These are phyloP conservation scores for Obelidium mucronatum DNA, from an alignment of 192 early-diverging fungal genomes.

Conservation along the genomic window DNA sequence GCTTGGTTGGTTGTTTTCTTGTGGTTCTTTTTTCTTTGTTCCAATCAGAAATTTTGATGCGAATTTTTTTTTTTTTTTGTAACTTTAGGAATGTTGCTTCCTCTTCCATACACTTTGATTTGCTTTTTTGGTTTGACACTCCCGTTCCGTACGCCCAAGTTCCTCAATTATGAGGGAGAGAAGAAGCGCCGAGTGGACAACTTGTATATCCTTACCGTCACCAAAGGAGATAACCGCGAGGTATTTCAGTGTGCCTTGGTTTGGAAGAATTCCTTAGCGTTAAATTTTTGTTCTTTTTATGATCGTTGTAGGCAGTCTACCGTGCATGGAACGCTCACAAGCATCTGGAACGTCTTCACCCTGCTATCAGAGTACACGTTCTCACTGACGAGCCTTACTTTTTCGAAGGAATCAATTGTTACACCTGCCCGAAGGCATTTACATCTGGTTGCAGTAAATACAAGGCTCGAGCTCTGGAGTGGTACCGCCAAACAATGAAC, in stretches of 20 bases:
- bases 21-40: not conserved
- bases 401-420: constrained; percentile 66
- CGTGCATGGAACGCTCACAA: constrained; percentile 62
- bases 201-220: constrained; percentile 66
- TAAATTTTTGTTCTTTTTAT: no score
- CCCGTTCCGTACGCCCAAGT: constrained; percentile 65
- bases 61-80: not conserved
- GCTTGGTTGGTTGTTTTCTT: constrained; percentile 46
- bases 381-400: constrained; percentile 66
- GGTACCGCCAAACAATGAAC: constrained; percentile 64
- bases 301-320: constrained; percentile 54
- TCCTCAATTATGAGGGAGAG: constrained; percentile 46
- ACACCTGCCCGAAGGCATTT: constrained; percentile 62
- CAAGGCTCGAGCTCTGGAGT: constrained; percentile 66
- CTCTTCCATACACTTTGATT: constrained; percentile 64
- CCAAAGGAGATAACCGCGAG: constrained; percentile 62
- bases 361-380: constrained; percentile 62
- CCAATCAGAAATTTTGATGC: not conserved
- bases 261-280: not conserved
- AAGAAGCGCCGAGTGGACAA: constrained; percentile 56
- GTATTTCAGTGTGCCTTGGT: not conserved
- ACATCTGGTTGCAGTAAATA: constrained; percentile 52
- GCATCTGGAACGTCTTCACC: constrained; percentile 61
- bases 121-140: constrained; percentile 64
- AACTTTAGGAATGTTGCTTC: constrained; percentile 55